Evolutionary conservation across 495 filamentous ascomycete species (phyloP), one percentile per base, ranked within the genome.

Genomic region (Xylaria scruposa): DNA sequence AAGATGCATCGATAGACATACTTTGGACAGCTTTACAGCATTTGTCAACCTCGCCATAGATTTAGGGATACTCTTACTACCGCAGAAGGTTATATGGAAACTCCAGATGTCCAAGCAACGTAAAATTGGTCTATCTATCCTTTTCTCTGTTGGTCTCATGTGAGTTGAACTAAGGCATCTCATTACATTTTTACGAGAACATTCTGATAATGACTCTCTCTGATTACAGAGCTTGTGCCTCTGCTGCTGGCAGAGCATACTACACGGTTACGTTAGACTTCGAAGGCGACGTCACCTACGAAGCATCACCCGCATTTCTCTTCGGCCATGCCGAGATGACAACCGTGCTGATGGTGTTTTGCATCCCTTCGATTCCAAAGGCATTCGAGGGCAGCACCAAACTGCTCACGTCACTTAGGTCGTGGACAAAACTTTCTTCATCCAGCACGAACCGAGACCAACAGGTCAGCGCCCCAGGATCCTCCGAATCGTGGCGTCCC

Each of bases 71-170:
- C 49, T 81, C 0, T 8, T 77, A 13, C 73, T 82, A n/a, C 81
- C 79, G 1, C 77, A 81, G 36, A 56, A 58, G 4, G 73, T 75
- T 49, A 75, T 82, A 40, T 81, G 77, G 70, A 68, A 13, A 7
- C 68, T 82, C 64, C 72, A 77, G 8, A 58, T 79, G 65, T 54
- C 54, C 1, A 44, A 38, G 44, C 49, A 72, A 24, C 76, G 76
- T 54, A 76, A 67, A 61, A 64, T 79, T 31, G 75, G 72, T 26
- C 51, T 80, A 0, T 69, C 67, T 1, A 26, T 79, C 21, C 74
- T 82, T 38, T 82, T 82, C 68, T 73, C 64, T 12, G 13, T 81
- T 4, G 81, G 81, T 24, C 67, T 78, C 9, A 60, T 81, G 81
- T 82, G 71, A 53, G 77, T 74, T 26, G 24, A 58, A 31, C 17